Percentiles rank a stretch among this genome's conserved stretches.
Conservation (phyloP, 1,284 basidiomycete genomes). For the Microbotryomycetes sp. region DNA sequence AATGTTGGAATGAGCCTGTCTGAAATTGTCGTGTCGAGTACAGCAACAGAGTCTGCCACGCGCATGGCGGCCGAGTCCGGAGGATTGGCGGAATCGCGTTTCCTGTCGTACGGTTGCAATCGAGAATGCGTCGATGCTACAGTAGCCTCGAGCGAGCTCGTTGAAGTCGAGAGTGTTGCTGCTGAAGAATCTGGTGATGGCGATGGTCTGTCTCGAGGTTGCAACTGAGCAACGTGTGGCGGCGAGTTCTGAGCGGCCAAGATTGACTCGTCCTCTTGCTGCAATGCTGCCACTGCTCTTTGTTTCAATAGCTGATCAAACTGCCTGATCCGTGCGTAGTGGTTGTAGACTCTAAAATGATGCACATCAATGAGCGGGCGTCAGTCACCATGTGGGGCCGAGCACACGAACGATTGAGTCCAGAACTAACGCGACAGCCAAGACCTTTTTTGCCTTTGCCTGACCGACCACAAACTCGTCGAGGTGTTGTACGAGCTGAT, state of each 20-base stretch:
- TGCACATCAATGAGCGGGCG: constrained; percentile 11
- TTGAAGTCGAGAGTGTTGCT: too few relatives aligned
- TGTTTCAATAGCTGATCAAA: constrained; percentile 29
- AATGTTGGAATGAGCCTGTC: not conserved
- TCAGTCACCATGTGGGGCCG: constrained; percentile 16
- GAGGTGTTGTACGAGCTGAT: constrained; percentile 7
- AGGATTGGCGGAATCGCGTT: too few relatives aligned
- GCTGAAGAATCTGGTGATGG: not conserved
- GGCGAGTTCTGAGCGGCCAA: not conserved
- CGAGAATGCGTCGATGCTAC: too few relatives aligned
- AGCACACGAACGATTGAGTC: constrained; percentile 26
- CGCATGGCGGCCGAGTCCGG: too few relatives aligned
- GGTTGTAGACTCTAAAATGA: constrained; percentile 70
- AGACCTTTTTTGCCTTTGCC: constrained; percentile 81
- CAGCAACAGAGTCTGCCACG: too few relatives aligned
- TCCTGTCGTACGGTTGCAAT: not conserved
- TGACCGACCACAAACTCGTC: constrained; percentile 67
- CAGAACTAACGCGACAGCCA: constrained; percentile 72
- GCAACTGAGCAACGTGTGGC: not conserved
- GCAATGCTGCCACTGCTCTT: constrained; percentile 41
- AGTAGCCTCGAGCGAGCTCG: too few relatives aligned
- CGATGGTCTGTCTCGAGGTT: not conserved
- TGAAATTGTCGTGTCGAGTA: too few relatives aligned
- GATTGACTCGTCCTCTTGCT: constrained; percentile 19
- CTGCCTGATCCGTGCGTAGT: constrained; percentile 55